These are phyloP conservation scores for Hyaloscypha hepaticicola DNA, from an alignment of 495 filamentous ascomycete species.

Conservation along the genomic window DNA sequence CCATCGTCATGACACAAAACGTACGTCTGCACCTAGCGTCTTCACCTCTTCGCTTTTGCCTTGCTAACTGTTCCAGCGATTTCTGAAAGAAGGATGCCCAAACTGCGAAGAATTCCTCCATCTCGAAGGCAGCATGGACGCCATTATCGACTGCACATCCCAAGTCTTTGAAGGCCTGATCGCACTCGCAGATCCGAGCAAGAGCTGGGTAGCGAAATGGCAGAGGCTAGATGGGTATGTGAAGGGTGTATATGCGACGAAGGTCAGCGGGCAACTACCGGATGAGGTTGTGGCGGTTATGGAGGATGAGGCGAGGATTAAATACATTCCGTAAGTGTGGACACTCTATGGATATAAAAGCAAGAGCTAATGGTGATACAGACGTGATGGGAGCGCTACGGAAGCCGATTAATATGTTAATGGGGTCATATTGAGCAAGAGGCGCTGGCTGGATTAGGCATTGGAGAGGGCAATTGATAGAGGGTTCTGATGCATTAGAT, in stretches of 20 bases:
- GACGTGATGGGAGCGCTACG: slow-evolving; percentile 51
- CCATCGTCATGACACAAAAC: slow-evolving; percentile 76
- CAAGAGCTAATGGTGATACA: slow-evolving; percentile 26
- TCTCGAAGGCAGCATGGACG: slow-evolving; percentile 72
- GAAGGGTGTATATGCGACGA: slow-evolving; percentile 86
- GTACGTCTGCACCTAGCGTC: slow-evolving; percentile 41
- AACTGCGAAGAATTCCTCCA: slow-evolving; percentile 93
- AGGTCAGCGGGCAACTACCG: slow-evolving; percentile 71
- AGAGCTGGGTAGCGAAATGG: slow-evolving; percentile 92
- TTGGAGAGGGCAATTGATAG: not conserved
- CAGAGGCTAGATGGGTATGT: slow-evolving; percentile 87
- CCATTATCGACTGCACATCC: slow-evolving; percentile 88
- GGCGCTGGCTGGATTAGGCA: not conserved
- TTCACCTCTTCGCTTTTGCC: slow-evolving; percentile 1
- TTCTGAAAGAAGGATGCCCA: slow-evolving; percentile 82
- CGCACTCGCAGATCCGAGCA: slow-evolving; percentile 69
- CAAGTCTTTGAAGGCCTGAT: slow-evolving; percentile 92
- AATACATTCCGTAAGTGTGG: slow-evolving; percentile 63
- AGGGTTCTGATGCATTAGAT: slow-evolving; percentile 5
- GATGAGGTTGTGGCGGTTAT: slow-evolving; percentile 64
- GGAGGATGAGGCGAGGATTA: slow-evolving; percentile 65
- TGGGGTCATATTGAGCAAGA: not conserved
- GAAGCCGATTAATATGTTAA: slow-evolving; percentile 37
- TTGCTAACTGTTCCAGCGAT: slow-evolving; percentile 54
- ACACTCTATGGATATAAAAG: not conserved